A percentile compares a stretch with the other conserved stretches of the same genome.
These are phyloP conservation scores for Brassica rapa DNA, from an alignment of 345 rosid genomes.

Conservation along the genomic window DNA sequence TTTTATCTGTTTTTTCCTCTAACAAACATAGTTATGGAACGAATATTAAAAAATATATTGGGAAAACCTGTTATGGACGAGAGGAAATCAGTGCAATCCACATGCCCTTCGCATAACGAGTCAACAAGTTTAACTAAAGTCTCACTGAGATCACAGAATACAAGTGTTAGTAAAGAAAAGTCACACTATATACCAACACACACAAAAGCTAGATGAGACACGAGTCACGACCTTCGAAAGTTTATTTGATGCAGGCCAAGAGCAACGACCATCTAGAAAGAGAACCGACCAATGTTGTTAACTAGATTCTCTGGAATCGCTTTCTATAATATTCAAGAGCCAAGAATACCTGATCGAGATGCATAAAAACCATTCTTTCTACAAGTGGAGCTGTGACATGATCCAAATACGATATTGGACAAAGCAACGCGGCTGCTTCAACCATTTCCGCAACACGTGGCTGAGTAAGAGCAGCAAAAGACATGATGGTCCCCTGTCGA, in stretches of 20 bases:
- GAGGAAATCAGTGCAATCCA: slow-evolving; percentile 74
- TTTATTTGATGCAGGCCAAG: slow-evolving; percentile 86
- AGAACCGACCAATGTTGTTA: slow-evolving; percentile 18
- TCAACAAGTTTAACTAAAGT: slow-evolving; percentile 66
- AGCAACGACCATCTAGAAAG: slow-evolving; percentile 64
- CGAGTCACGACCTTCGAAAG: slow-evolving; percentile 68
- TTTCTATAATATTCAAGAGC: slow-evolving; percentile 22
- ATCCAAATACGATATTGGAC: slow-evolving; percentile 85
- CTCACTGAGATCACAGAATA: slow-evolving; percentile 49
- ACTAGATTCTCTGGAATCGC: slow-evolving; percentile 24
- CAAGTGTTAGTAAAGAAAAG: slow-evolving; percentile 9
- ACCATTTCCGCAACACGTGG: slow-evolving; percentile 71
- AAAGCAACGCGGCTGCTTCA: slow-evolving; percentile 90
- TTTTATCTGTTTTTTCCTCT: neutral
- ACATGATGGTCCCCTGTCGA: slow-evolving; percentile 83
- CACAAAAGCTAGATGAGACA: neutral
- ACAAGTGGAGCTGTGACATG: slow-evolving; percentile 84
- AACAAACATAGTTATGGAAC: neutral
- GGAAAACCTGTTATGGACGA: slow-evolving; percentile 72
- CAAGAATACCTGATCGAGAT: slow-evolving; percentile 79
- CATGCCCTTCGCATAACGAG: slow-evolving; percentile 61
- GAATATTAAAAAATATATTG: neutral
- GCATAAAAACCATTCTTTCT: slow-evolving; percentile 76
- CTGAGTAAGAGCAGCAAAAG: slow-evolving; percentile 85
- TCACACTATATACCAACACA: neutral